Evolutionary conservation across 495 filamentous ascomycete genomes (phyloP).

Genomic region (Baudoinia panamericana): DNA sequence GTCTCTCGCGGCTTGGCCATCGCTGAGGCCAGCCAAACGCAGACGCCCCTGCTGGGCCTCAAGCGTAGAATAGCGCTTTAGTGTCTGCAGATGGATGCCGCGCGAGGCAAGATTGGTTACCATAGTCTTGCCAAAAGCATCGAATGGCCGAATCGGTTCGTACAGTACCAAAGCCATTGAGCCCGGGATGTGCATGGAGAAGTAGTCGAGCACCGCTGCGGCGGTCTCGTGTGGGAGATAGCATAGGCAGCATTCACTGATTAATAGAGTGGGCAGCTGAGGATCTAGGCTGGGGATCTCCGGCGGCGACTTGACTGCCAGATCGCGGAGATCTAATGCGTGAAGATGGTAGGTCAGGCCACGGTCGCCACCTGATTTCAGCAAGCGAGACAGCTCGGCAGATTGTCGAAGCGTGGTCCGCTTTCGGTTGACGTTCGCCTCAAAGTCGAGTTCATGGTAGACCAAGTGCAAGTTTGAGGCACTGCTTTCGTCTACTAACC

Average conservation of each 20-base stretch:
- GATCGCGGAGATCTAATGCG: constrained; percentile 62
- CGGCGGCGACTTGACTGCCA: constrained; percentile 28
- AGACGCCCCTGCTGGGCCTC: constrained; percentile 54
- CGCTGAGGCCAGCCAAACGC: constrained; percentile 43
- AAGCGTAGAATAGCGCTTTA: constrained; percentile 54
- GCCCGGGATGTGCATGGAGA: constrained; percentile 40
- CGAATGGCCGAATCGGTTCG: constrained; percentile 71
- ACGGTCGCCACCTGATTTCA: constrained; percentile 12
- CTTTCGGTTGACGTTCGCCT: constrained; percentile 39
- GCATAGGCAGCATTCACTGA: constrained; percentile 89
- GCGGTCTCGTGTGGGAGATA: constrained; percentile 60
- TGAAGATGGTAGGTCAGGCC: constrained; percentile 53
- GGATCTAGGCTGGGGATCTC: constrained; percentile 27
- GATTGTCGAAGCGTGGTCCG: constrained; percentile 1
- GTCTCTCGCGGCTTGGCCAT: constrained; percentile 46
- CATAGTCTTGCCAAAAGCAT: constrained; percentile 84
- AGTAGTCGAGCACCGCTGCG: constrained; percentile 49
- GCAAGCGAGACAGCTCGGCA: background rate
- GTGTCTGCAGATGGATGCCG: constrained; percentile 69
- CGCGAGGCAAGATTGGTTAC: constrained; percentile 77
- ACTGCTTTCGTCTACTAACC: constrained; percentile 36
- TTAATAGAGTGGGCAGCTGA: constrained; percentile 59
- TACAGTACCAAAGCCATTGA: constrained; percentile 62
- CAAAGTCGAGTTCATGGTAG: constrained; percentile 93
- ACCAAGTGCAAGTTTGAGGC: constrained; percentile 32